A percentile compares a stretch with the other conserved stretches of the same genome.
Conservation (phyloP, 2,329 filamentous ascomycete genomes). For the Iodosphaeria phyllophila region DNA sequence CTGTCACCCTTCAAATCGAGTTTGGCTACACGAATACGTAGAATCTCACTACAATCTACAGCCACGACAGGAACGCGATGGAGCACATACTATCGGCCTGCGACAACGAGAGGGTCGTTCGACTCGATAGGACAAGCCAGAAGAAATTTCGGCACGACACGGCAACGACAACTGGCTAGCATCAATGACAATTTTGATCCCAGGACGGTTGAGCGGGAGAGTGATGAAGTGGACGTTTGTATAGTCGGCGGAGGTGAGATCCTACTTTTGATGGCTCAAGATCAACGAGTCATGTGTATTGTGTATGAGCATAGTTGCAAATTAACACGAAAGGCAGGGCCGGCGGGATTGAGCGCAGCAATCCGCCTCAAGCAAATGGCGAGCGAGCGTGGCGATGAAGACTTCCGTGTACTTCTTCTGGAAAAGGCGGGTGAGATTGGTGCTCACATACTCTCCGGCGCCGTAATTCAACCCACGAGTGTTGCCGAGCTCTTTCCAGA, state of each 20-base stretch:
- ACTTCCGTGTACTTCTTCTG: constrained; percentile 79
- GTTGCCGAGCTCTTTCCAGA: constrained; percentile 83
- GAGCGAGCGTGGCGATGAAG: constrained; percentile 85
- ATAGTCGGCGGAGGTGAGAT: constrained; percentile 70
- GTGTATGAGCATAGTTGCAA: too few relatives aligned
- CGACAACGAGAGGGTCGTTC: constrained; percentile 4
- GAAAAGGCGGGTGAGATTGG: constrained; percentile 94
- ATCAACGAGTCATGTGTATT: not conserved
- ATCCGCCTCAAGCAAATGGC: constrained; percentile 92
- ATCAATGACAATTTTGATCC: constrained; percentile 45
- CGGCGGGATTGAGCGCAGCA: constrained; percentile 77
- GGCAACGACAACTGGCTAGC: constrained; percentile 10
- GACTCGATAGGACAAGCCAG: constrained; percentile 7
- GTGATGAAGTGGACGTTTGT: constrained; percentile 87
- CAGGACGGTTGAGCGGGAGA: constrained; percentile 59
- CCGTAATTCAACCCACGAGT: constrained; percentile 78
- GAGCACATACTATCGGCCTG: constrained; percentile 4
- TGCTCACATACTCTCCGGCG: constrained; percentile 87
- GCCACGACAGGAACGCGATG: constrained; percentile 6
- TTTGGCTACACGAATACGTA: constrained; percentile 4
- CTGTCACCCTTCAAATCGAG: constrained; percentile 7
- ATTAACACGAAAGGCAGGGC: too few relatives aligned
- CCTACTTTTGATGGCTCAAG: too few relatives aligned
- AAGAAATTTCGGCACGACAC: constrained; percentile 19
- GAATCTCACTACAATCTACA: constrained; percentile 8